phyloP scores from a whole-genome alignment of 495 filamentous ascomycete genomes.

The Tuber aestivum region DNA sequence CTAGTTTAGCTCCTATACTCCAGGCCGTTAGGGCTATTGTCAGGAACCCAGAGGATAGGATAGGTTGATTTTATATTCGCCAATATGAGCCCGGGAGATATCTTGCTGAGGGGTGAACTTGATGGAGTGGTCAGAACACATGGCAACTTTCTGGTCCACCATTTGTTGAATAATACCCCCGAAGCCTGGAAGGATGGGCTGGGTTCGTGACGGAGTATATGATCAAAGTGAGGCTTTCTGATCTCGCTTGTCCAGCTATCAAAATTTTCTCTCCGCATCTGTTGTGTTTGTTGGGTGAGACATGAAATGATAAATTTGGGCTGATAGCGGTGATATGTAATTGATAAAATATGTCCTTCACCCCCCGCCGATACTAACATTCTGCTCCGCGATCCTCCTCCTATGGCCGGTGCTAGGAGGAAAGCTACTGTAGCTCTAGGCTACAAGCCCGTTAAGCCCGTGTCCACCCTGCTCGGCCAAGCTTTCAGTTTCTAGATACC shows the following conservation, averaged over 20 bases:
- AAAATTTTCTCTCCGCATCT: constrained; percentile 6
- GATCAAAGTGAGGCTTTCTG: constrained; percentile 61
- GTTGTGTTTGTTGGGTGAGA: background rate
- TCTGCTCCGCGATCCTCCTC: constrained; percentile 86
- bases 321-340: constrained; percentile 5
- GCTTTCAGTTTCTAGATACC: constrained; percentile 81
- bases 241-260: background rate
- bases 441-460: constrained; percentile 80
- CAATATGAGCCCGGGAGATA: constrained; percentile 87
- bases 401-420: constrained; percentile 97
- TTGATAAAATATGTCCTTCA: constrained; percentile 65
- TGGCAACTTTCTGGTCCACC: constrained; percentile 72
- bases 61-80: constrained; percentile 94
- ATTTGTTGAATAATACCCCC: constrained; percentile 92
- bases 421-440: constrained; percentile 83
- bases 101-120: constrained; percentile 82
- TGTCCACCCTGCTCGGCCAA: constrained; percentile 95
- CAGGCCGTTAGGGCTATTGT: constrained; percentile 88
- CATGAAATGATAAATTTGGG: background rate
- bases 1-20: constrained; percentile 95
- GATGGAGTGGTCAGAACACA: constrained; percentile 72
- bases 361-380: constrained; percentile 84
- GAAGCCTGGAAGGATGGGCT: constrained; percentile 82
- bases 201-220: constrained; percentile 92
- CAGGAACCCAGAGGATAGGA: constrained; percentile 68